These are phyloP conservation scores for Discostella stelligeroides DNA, from an alignment of 108 stramenopile species.

Conservation along the genomic window DNA sequence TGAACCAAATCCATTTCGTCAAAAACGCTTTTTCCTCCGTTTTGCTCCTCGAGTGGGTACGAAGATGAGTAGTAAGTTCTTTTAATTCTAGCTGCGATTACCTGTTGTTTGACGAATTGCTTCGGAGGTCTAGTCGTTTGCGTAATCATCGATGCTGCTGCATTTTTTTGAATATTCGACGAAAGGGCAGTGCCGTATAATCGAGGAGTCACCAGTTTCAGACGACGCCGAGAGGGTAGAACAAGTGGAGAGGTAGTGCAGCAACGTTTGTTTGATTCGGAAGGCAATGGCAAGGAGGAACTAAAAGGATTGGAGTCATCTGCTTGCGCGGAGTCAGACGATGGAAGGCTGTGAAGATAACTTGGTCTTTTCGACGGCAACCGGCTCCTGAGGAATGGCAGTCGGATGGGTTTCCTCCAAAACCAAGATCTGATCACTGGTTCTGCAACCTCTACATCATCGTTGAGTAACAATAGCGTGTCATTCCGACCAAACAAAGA, in stretches of 20 bases:
- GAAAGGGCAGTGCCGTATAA: conserved; percentile 5
- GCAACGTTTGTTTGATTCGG: not conserved
- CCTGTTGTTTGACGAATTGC: not conserved
- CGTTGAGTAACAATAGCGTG: no score
- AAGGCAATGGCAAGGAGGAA: not conserved
- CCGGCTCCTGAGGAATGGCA: not conserved
- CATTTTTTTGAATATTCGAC: not conserved
- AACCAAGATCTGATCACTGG: not conserved
- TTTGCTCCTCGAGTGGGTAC: not conserved
- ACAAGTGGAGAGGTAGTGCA: not conserved
- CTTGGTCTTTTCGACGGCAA: not conserved
- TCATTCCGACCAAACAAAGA: no score
- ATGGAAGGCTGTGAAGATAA: conserved; percentile 6
- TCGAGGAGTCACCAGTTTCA: not conserved
- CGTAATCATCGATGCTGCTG: not conserved
- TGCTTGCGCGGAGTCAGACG: not conserved
- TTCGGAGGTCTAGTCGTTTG: not conserved
- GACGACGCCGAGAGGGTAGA: not conserved
- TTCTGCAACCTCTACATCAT: not conserved
- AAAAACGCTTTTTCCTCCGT: conserved; percentile 2
- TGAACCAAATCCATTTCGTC: not conserved
- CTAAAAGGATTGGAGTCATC: not conserved
- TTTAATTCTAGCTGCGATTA: not conserved
- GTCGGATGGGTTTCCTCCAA: not conserved
- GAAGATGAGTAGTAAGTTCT: conserved; percentile 9